These are phyloP conservation scores for Tremellales sp. DNA, from an alignment of 1,284 basidiomycete species.

Conservation along the genomic window DNA sequence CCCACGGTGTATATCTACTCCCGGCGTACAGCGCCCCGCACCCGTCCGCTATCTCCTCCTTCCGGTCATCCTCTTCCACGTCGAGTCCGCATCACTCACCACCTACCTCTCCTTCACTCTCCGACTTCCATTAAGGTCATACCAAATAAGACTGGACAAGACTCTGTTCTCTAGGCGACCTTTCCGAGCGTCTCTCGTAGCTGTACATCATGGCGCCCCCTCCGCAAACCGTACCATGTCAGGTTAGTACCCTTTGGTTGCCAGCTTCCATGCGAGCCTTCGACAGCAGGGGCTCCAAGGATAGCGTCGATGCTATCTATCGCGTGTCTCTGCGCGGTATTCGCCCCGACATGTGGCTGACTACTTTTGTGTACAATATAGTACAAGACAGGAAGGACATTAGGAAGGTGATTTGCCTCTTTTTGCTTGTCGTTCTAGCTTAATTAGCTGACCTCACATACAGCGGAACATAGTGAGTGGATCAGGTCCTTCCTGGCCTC, in stretches of 20 bases:
- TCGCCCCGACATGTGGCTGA: too few relatives aligned
- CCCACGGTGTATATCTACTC: too few relatives aligned
- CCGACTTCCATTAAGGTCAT: too few relatives aligned
- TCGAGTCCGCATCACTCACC: conserved; percentile 1
- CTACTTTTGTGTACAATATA: conserved; percentile 41
- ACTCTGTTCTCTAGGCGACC: too few relatives aligned
- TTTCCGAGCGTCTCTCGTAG: too few relatives aligned
- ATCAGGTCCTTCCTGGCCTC: neutral
- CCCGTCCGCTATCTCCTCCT: too few relatives aligned
- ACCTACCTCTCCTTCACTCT: neutral
- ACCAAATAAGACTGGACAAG: too few relatives aligned
- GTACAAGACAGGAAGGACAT: conserved; percentile 89
- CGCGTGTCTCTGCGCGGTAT: too few relatives aligned
- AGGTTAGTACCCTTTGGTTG: conserved; percentile 52
- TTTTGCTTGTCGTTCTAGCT: conserved; percentile 66
- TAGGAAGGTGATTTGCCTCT: conserved; percentile 72
- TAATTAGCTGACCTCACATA: conserved; percentile 8
- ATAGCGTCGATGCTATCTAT: too few relatives aligned
- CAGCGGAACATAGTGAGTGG: conserved; percentile 47
- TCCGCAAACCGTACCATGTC: conserved; percentile 61
- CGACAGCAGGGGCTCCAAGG: neutral
- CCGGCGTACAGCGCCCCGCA: too few relatives aligned
- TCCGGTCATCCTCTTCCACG: conserved; percentile 4
- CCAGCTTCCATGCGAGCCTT: neutral
- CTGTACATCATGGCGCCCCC: conserved; percentile 19